A percentile compares a stretch with the other conserved stretches of the same genome.
phyloP scores from a whole-genome alignment of 495 filamentous ascomycete species.

The Podospora pseudopauciseta region DNA sequence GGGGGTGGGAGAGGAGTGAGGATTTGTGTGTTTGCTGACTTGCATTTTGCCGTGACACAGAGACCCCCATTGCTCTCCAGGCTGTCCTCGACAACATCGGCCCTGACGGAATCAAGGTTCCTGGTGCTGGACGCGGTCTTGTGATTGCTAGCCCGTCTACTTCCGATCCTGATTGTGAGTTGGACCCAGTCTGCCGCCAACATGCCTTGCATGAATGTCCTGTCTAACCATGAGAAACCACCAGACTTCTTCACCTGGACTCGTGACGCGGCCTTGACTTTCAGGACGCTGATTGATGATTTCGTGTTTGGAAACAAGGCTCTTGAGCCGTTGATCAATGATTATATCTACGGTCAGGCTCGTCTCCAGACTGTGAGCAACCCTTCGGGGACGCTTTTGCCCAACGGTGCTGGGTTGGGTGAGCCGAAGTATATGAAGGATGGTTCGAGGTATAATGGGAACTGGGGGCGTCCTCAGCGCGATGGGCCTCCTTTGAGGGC shows the following conservation, averaged over 20 bases:
- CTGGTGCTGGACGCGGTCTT: conserved; percentile 46
- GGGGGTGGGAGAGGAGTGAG: neutral
- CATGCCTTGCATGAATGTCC: conserved; percentile 6
- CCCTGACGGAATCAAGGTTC: conserved; percentile 43
- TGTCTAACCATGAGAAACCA: conserved; percentile 26
- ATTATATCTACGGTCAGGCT: conserved; percentile 56
- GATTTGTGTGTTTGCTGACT: neutral
- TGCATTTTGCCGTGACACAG: conserved; percentile 9
- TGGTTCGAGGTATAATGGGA: conserved; percentile 25
- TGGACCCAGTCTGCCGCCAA: conserved; percentile 24
- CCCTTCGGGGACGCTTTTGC: conserved; percentile 50
- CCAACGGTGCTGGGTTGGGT: conserved; percentile 45
- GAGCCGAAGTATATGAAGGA: conserved; percentile 50
- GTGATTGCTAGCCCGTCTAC: conserved; percentile 60
- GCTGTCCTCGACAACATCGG: conserved; percentile 58
- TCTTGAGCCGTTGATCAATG: conserved; percentile 50
- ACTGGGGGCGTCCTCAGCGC: conserved; percentile 54
- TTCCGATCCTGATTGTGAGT: conserved; percentile 48
- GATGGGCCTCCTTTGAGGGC: conserved; percentile 66
- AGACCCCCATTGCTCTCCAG: conserved; percentile 48
- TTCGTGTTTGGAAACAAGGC: conserved; percentile 49
- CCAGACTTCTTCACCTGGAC: conserved; percentile 59
- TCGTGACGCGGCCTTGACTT: conserved; percentile 59
- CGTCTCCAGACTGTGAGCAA: conserved; percentile 55
- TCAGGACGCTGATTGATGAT: conserved; percentile 57